phyloP scores from a whole-genome alignment of 164 flowering plant species.

The Buxus sempervirens region DNA sequence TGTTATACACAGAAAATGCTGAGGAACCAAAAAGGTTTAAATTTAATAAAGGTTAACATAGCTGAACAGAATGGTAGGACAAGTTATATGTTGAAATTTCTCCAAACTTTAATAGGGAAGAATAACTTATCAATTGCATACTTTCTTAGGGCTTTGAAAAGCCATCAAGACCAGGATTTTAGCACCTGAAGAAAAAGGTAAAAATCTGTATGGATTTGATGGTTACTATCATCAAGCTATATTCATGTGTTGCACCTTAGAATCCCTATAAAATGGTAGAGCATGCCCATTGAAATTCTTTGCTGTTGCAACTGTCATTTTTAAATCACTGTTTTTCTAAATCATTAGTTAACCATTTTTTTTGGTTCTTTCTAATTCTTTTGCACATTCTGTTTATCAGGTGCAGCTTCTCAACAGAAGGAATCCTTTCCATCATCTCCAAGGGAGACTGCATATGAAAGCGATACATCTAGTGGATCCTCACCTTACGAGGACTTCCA shows the following conservation, averaged over 20 bases:
- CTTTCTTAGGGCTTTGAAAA: neutral
- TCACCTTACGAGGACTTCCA: slow-evolving; percentile 78
- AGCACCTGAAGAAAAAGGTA: neutral
- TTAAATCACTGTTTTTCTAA: neutral
- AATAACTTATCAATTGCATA: neutral
- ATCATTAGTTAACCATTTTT: neutral
- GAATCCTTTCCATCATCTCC: slow-evolving; percentile 69
- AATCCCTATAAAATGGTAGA: too few species aligned
- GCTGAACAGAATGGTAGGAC: too few species aligned
- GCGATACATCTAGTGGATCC: slow-evolving; percentile 76
- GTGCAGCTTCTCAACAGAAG: slow-evolving; percentile 60
- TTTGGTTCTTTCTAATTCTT: neutral
- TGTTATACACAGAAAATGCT: too few species aligned
- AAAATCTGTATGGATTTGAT: neutral
- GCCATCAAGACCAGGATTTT: neutral
- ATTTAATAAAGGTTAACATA: too few species aligned
- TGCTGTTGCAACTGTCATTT: too few species aligned
- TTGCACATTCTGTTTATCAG: slow-evolving; percentile 30
- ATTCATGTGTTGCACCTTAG: neutral
- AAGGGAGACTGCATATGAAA: slow-evolving; percentile 60
- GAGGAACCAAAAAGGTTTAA: too few species aligned
- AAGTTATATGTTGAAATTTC: too few species aligned
- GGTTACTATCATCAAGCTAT: neutral
- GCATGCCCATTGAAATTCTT: too few species aligned
- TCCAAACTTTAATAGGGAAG: neutral